Base-by-base conservation (phyloP, 2,329 filamentous ascomycete species). In the Botrytis pseudocinerea region DNA sequence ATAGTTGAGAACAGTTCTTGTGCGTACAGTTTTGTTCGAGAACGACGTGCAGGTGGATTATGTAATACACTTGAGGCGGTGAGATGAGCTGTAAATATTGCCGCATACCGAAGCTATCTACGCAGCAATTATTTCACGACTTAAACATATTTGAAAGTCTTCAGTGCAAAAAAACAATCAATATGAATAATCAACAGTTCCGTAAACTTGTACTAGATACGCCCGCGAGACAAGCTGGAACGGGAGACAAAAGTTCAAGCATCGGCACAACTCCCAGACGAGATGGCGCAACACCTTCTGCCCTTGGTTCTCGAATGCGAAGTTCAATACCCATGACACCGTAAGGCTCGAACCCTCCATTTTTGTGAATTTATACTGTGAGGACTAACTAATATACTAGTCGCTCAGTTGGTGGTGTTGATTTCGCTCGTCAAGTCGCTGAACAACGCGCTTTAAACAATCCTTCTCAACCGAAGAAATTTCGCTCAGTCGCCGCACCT, bases 171-270 rank as follows among this genome's bases (percentile, higher is more conserved):
- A 22, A 65, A 38, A 7, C n/a, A 51, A 54, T 60, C 63, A 75
- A 22, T 25, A 98, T 99, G 96, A 97, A 98, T 82, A 98, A 98
- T 86, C 90, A 94, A 61, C 93, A 98, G 79, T 99, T 99, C 80
- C 92, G 96, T 71, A 92, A 92, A 76, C 87, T 98, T 10, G 83
- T 97, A 35, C 85, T 90, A 82, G 83, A 88, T 76, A 87, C 84
- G 5, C 82, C 86, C 2, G 80, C 83, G 12, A 77, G 81, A 57
- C 76, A 84, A 74, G 77, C 81, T 76, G 63, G 69, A 14, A 66
- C 75, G 18, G 68, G 69, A 64, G 73, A 75, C 60, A 75, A 72
- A 6, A 76, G 74, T 22, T 61, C 74, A n/a, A 68, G 70, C 69
- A 75, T 75, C 51, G 68, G 66, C 72, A 74, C 79, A 65, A 79